Base-by-base conservation (phyloP, 768 basidiomycete genomes). In the Hygrophoropsis aurantiaca region DNA sequence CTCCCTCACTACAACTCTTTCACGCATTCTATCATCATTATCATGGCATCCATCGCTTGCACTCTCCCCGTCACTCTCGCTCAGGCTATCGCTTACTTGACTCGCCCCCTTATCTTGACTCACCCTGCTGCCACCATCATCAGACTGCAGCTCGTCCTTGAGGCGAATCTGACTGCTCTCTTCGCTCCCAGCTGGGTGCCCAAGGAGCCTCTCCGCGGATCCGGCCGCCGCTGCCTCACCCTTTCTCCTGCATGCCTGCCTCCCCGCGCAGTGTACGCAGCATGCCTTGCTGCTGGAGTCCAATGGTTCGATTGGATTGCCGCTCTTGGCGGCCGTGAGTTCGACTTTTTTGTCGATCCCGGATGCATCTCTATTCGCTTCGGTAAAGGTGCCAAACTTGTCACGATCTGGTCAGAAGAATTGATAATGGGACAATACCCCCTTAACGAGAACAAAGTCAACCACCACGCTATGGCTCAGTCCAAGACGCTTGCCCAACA, bases 301-400 rank as follows among this genome's bases (percentile, higher is more conserved):
- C 84, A 87, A 58, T 91, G 89, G 89, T 82, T 82, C 48, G 81
- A 87, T 61, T 91, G 89, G 89, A 86, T 89, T 44, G 56, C 74
- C 38, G 71, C 77, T 48, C 78, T 90, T 38, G 87, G 88, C 10
- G 75, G 79, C 54, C 67, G 71, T 47, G 84, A 86, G 67, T 83
- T 90, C 60, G 88, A 90, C 65, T 77, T 91, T 50, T 85, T 87
- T 66, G 78, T 89, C 56, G 85, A 90, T 63, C 89, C 89, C 52
- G 88, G 87, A 51, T 82, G 79, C 61, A 79, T 91, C 53, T 84
- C 84, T 49, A 69, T 87, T 53, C 85, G 85, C 50, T 73, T 77
- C 59, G 75, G 74, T 42, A 71, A 62, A 49, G 58, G 62, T 23
- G 63, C 70, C 46, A 74, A 75, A 58, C 71, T 80, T 46, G 62